phyloP scores from a whole-genome alignment of 768 basidiomycete species.

The Suillus brevipes region DNA sequence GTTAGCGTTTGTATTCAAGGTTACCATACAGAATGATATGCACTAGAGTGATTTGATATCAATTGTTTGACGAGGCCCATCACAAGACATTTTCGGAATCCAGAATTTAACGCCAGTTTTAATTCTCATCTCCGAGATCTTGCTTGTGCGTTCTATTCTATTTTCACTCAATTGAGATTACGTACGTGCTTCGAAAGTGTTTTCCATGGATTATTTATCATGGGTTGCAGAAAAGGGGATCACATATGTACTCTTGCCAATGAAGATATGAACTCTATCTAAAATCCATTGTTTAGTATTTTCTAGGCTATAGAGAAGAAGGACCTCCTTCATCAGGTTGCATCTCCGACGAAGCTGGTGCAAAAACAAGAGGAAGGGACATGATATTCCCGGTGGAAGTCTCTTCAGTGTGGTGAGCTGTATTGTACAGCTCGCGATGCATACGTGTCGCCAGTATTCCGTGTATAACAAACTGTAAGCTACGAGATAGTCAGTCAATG shows the following conservation, averaged over 20 bases:
- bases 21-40: neutral
- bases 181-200: neutral
- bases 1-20: neutral
- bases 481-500: neutral
- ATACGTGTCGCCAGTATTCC: neutral
- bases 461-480: neutral
- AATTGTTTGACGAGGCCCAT: neutral
- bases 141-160: neutral
- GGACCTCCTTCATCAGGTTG: neutral
- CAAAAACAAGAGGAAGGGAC: neutral
- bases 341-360: neutral
- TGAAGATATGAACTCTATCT: conserved; percentile 8
- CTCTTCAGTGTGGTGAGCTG: neutral
- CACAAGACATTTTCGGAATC: neutral
- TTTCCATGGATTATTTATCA: neutral
- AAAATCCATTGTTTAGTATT: conserved; percentile 35
- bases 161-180: neutral
- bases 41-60: neutral
- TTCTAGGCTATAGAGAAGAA: conserved; percentile 26
- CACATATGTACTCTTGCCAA: neutral
- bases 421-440: neutral
- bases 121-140: neutral
- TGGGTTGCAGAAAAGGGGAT: neutral
- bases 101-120: neutral
- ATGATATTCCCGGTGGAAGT: neutral